Evolutionary conservation across 2,329 filamentous ascomycete species (phyloP).

Genomic region (Phialophora expanda): DNA sequence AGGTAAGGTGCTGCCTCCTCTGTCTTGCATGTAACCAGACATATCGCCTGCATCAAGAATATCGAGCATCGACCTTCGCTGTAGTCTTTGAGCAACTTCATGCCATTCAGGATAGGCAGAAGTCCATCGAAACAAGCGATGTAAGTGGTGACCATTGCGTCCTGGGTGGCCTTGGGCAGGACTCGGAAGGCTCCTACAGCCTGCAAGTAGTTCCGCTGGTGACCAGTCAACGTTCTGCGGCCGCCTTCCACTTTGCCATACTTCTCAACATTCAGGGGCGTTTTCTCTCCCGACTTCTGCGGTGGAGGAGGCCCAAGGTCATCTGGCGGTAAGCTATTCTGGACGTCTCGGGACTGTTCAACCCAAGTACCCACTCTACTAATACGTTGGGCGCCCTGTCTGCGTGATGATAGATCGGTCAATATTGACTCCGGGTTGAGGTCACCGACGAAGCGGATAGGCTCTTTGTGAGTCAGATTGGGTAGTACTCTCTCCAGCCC

Average conservation of each 20-base stretch:
- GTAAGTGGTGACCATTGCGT: slow-evolving; percentile 45
- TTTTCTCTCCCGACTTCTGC: slow-evolving; percentile 35
- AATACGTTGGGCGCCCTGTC: slow-evolving; percentile 32
- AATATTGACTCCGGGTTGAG: slow-evolving; percentile 50
- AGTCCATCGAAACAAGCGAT: slow-evolving; percentile 48
- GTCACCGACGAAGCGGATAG: slow-evolving; percentile 48
- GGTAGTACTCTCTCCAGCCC: slow-evolving; percentile 36
- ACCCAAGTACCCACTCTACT: slow-evolving; percentile 40
- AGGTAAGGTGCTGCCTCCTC: slow-evolving; percentile 43
- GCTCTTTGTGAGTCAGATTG: slow-evolving; percentile 39
- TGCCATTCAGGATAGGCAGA: slow-evolving; percentile 46
- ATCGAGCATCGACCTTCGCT: slow-evolving; percentile 41
- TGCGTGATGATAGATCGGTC: slow-evolving; percentile 37
- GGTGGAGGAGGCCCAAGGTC: slow-evolving; percentile 22
- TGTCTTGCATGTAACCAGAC: slow-evolving; percentile 50
- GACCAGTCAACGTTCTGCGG: slow-evolving; percentile 38
- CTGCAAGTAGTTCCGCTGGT: slow-evolving; percentile 39
- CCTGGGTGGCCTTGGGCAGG: slow-evolving; percentile 45
- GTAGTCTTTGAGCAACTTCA: slow-evolving; percentile 40
- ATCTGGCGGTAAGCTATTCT: slow-evolving; percentile 27
- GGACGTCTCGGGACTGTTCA: slow-evolving; percentile 32
- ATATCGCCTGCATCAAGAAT: slow-evolving; percentile 49
- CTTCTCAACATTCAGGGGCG: slow-evolving; percentile 38
- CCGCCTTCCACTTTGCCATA: slow-evolving; percentile 38
- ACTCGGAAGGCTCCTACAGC: slow-evolving; percentile 39